phyloP scores from a whole-genome alignment of 768 basidiomycete species.

The Kwoniella europaea region DNA sequence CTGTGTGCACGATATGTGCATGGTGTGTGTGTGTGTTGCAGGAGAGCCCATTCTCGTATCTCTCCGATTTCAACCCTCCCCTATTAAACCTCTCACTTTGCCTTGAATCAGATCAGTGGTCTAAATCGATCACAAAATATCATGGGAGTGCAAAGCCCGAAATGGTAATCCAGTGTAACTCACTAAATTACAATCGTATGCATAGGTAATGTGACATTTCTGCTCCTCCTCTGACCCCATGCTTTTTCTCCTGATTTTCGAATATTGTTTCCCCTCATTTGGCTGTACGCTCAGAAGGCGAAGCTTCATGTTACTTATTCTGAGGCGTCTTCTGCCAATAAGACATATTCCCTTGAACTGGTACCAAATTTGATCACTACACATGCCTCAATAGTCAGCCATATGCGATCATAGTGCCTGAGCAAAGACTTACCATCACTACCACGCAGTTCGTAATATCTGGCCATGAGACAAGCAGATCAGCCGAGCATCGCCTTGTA shows the following conservation, averaged over 20 bases:
- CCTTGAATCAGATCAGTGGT: background rate
- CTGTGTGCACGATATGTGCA: background rate
- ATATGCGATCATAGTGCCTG: background rate
- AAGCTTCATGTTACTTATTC: slow-evolving; percentile 15
- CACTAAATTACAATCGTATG: slow-evolving; percentile 3
- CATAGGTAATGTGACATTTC: background rate
- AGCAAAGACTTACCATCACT: slow-evolving; percentile 43
- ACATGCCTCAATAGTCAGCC: no score
- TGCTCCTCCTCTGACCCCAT: no score
- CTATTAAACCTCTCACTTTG: no score
- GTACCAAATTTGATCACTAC: slow-evolving; percentile 61
- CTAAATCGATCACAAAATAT: no score
- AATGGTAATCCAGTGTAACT: background rate
- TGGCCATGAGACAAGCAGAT: background rate
- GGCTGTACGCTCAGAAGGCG: background rate
- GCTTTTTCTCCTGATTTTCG: no score
- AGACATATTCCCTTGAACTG: slow-evolving; percentile 59
- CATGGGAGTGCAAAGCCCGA: no score
- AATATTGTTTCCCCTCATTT: no score
- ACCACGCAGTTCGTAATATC: slow-evolving; percentile 52
- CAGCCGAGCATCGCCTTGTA: slow-evolving; percentile 6
- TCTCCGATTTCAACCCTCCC: background rate
- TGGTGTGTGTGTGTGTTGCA: background rate
- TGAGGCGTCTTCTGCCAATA: slow-evolving; percentile 55
- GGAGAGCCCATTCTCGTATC: background rate